A percentile compares a stretch with the other conserved stretches of the same genome.
These are phyloP conservation scores for Euphorbia pulcherrima DNA, from an alignment of 345 rosid species.

Conservation along the genomic window DNA sequence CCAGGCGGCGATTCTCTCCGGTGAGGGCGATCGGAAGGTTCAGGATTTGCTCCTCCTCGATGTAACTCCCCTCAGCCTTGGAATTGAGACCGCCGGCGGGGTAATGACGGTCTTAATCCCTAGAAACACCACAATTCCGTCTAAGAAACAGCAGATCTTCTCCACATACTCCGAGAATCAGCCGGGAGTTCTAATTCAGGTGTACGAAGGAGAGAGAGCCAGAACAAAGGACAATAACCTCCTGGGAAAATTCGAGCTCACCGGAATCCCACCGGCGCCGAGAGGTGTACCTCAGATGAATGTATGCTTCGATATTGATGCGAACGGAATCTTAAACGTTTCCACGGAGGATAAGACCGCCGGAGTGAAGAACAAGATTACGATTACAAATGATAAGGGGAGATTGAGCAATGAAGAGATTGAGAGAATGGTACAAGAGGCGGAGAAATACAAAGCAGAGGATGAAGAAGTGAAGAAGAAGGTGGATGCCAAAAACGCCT, in stretches of 20 bases:
- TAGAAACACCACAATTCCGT: conserved; percentile 18
- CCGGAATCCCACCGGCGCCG: conserved; percentile 16
- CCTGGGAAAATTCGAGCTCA: conserved; percentile 16
- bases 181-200: conserved; percentile 17
- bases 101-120: conserved; percentile 16
- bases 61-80: conserved; percentile 24
- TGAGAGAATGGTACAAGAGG: conserved; percentile 24
- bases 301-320: conserved; percentile 21
- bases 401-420: conserved; percentile 15
- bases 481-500: conserved; percentile 18
- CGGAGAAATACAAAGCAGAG: conserved; percentile 22
- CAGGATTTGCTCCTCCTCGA: conserved; percentile 22
- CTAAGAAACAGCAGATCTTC: conserved; percentile 16
- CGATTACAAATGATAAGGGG: conserved; percentile 21
- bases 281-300: conserved; percentile 22
- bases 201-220: conserved; percentile 19
- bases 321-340: conserved; percentile 14
- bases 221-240: conserved; percentile 19
- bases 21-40: conserved; percentile 19
- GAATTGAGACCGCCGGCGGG: conserved; percentile 20
- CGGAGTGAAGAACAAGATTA: conserved; percentile 26
- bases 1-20: conserved; percentile 18
- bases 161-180: conserved; percentile 21
- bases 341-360: conserved; percentile 22
- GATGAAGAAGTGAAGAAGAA: conserved; percentile 24